These are phyloP conservation scores for Nicotiana undulata DNA, from an alignment of 257 asterid genomes.

Conservation along the genomic window DNA sequence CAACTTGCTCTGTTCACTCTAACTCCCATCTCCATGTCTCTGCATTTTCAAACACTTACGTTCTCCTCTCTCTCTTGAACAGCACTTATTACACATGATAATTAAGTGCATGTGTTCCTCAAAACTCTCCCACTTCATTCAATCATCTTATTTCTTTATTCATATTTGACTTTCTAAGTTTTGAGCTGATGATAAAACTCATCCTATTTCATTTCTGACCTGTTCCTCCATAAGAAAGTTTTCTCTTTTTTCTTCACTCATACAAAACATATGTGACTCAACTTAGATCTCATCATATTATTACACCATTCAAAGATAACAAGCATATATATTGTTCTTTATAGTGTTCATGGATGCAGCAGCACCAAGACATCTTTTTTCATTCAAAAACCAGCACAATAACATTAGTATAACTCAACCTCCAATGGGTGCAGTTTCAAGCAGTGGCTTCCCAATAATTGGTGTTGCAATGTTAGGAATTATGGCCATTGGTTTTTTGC, in stretches of 20 bases:
- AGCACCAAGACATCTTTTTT: conserved; percentile 18
- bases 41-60: conserved; percentile 46
- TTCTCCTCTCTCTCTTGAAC: not conserved
- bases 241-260: conserved; percentile 8
- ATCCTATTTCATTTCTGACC: not conserved
- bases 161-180: conserved; percentile 23
- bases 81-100: not conserved
- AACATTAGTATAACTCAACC: conserved; percentile 15
- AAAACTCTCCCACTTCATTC: conserved; percentile 21
- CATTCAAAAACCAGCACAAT: conserved; percentile 22
- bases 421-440: conserved; percentile 25
- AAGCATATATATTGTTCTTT: not conserved
- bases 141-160: conserved; percentile 9
- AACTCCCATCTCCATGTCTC: conserved; percentile 24
- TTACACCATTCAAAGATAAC: too few relatives aligned
- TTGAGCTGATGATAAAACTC: conserved; percentile 19
- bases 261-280: not conserved
- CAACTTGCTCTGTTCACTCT: not conserved
- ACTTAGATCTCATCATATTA: conserved; percentile 11
- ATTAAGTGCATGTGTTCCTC: conserved; percentile 21
- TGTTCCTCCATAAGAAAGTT: not conserved
- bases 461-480: conserved; percentile 63
- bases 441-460: conserved; percentile 59
- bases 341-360: conserved; percentile 20
- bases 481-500: conserved; percentile 48